These are phyloP conservation scores for Irpex lacteus DNA, from an alignment of 1,284 basidiomycete species.

Conservation along the genomic window DNA sequence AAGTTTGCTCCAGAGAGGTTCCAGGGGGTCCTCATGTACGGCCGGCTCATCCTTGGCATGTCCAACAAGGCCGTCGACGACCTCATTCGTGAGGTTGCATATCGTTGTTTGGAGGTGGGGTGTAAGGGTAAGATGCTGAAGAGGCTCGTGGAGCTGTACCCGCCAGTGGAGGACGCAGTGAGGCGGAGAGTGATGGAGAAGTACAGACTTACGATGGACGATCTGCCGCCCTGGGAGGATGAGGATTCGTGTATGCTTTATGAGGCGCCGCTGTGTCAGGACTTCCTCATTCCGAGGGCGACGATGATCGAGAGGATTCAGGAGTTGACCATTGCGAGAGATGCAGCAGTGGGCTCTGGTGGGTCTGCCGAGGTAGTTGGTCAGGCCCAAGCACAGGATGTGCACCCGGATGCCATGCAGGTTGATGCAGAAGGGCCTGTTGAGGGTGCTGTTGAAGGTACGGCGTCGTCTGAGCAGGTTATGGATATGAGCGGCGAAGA, in stretches of 20 bases:
- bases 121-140: constrained; percentile 71
- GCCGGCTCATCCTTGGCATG: constrained; percentile 44
- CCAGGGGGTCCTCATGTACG: constrained; percentile 51
- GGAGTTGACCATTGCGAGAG: not conserved
- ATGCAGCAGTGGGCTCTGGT: not conserved
- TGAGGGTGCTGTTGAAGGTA: not conserved
- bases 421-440: not conserved
- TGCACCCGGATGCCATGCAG: not conserved
- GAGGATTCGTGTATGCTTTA: constrained; percentile 40
- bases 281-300: constrained; percentile 32
- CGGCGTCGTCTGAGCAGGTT: not conserved
- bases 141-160: constrained; percentile 46
- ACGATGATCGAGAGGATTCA: constrained; percentile 16
- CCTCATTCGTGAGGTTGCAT: constrained; percentile 52
- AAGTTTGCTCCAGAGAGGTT: constrained; percentile 63
- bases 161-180: constrained; percentile 40
- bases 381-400: not conserved
- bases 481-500: constrained; percentile 4
- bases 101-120: constrained; percentile 55
- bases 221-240: constrained; percentile 50
- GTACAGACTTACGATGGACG: constrained; percentile 50
- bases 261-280: constrained; percentile 49
- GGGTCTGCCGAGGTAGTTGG: not conserved
- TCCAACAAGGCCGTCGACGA: constrained; percentile 36
- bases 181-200: constrained; percentile 42